A percentile compares a stretch with the other conserved stretches of the same genome.
Evolutionary conservation across 148 eudicot genomes (phyloP).

Genomic region (Rhododendron williamsianum): DNA sequence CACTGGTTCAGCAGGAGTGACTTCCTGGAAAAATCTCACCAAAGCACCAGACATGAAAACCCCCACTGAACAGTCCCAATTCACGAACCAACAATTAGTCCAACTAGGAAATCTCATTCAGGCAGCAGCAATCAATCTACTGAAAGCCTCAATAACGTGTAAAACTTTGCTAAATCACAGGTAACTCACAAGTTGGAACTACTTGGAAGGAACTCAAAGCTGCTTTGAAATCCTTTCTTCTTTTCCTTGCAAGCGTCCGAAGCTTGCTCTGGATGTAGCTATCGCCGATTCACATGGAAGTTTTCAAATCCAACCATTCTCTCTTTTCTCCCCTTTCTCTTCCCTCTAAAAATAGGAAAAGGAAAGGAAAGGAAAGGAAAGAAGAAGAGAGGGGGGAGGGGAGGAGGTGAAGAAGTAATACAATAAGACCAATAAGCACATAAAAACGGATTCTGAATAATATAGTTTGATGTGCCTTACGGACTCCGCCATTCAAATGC

Average conservation of each 20-base stretch:
- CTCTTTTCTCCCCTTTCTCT: neutral
- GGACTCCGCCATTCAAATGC: neutral
- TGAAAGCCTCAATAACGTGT: neutral
- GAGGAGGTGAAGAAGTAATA: neutral
- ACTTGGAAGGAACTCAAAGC: neutral
- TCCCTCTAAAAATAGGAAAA: neutral
- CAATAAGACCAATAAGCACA: slow-evolving; percentile 4
- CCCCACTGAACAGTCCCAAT: neutral
- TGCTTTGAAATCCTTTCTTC: neutral
- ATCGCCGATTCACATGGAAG: neutral
- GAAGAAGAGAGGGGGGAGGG: neutral
- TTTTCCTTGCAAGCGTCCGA: neutral
- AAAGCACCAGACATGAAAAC: neutral
- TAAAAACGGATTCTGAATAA: neutral
- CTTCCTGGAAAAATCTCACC: neutral
- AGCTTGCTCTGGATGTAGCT: slow-evolving; percentile 1
- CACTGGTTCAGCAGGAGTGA: neutral
- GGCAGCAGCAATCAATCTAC: neutral
- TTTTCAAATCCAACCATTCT: neutral
- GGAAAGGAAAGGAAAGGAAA: neutral
- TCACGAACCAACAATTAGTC: neutral
- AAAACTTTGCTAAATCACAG: neutral
- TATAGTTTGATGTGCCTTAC: neutral
- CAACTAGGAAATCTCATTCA: neutral
- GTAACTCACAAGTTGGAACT: neutral